Evolutionary conservation across 148 eudicot species (phyloP).

Genomic region (Limonium bicolor): DNA sequence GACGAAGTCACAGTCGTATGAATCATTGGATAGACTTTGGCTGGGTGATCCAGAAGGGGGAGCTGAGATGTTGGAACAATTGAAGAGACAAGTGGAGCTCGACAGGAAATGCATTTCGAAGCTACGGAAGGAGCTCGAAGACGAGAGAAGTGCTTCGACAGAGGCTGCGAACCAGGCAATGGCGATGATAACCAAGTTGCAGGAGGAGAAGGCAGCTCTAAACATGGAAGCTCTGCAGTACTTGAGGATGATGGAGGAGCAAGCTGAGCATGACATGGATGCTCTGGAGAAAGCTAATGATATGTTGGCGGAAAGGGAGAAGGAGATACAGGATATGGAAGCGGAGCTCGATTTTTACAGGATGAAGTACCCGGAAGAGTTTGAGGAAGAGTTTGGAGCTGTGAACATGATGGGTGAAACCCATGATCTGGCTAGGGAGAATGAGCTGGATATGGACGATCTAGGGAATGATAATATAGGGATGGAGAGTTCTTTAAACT

Average conservation of each 20-base stretch:
- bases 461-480: too few relatives aligned
- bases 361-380: slow-evolving; percentile 24
- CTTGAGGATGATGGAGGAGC: slow-evolving; percentile 82
- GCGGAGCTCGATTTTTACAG: slow-evolving; percentile 40
- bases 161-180: slow-evolving; percentile 64
- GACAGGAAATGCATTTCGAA: slow-evolving; percentile 15
- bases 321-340: slow-evolving; percentile 60
- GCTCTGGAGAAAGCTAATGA: slow-evolving; percentile 55
- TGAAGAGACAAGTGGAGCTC: slow-evolving; percentile 37
- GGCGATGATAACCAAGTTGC: slow-evolving; percentile 87
- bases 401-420: too few relatives aligned
- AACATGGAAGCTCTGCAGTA: slow-evolving; percentile 85
- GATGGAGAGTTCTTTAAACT: too few relatives aligned
- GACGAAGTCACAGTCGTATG: not conserved
- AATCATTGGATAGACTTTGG: not conserved
- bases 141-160: slow-evolving; percentile 65
- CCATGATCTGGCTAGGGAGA: too few relatives aligned
- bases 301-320: slow-evolving; percentile 51
- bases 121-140: slow-evolving; percentile 50
- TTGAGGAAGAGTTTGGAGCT: slow-evolving; percentile 1
- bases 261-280: slow-evolving; percentile 71
- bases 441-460: too few relatives aligned
- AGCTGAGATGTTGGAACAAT: slow-evolving; percentile 28
- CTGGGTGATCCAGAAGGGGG: slow-evolving; percentile 4
- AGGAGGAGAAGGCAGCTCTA: slow-evolving; percentile 68